Evolutionary conservation across 2,329 filamentous ascomycete species (phyloP).

Genomic region (Xylariales sp.): DNA sequence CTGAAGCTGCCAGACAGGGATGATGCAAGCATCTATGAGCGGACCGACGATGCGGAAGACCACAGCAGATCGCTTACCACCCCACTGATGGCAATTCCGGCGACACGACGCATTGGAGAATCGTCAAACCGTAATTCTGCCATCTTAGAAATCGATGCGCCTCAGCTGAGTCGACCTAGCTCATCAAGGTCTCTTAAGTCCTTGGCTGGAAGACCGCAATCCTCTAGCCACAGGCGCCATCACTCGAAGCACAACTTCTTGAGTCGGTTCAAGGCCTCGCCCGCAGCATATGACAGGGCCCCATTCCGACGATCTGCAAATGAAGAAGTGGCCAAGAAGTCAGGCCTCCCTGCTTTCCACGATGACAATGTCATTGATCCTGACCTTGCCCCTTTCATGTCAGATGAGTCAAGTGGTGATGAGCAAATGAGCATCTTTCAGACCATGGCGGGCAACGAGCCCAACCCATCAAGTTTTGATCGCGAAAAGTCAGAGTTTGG

Average conservation of each 20-base stretch:
- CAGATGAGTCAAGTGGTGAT: conserved; percentile 89
- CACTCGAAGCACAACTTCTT: conserved; percentile 84
- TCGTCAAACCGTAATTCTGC: conserved; percentile 81
- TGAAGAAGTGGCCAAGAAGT: conserved; percentile 61
- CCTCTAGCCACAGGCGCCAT: conserved; percentile 75
- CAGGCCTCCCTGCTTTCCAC: conserved; percentile 84
- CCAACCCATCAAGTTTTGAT: conserved; percentile 63
- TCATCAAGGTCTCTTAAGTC: conserved; percentile 88
- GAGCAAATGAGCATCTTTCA: conserved; percentile 87
- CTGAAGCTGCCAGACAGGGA: conserved; percentile 32
- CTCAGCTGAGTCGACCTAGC: conserved; percentile 81
- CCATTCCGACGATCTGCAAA: conserved; percentile 74
- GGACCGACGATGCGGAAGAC: conserved; percentile 40
- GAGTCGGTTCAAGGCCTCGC: conserved; percentile 63
- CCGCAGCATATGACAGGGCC: conserved; percentile 66
- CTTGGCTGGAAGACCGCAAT: conserved; percentile 67
- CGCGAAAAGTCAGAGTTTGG: conserved; percentile 70
- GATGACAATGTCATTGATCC: conserved; percentile 98
- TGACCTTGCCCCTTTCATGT: conserved; percentile 91
- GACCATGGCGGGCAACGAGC: conserved; percentile 62
- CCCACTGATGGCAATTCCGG: conserved; percentile 67
- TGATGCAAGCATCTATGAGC: conserved; percentile 36
- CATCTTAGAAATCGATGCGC: conserved; percentile 82
- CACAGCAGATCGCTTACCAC: conserved; percentile 52
- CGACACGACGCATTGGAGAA: conserved; percentile 62